Evolutionary conservation across 2,329 filamentous ascomycete species (phyloP), one percentile per base, ranked within the genome.

Genomic region (Colletotrichum sp.): DNA sequence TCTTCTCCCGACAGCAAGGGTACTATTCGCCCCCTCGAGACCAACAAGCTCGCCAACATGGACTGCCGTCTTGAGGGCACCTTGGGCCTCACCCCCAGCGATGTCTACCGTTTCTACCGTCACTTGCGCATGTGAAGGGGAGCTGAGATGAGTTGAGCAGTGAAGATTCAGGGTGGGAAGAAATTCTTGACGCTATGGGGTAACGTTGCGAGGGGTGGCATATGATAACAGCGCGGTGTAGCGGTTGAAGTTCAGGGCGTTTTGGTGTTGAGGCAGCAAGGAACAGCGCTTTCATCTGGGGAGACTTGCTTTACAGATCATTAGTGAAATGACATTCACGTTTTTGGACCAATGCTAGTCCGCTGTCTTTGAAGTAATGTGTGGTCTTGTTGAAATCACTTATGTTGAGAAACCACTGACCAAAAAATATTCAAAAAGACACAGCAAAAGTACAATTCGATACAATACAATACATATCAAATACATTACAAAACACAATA

Each of bases 21-120:
- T 25, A 22, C 59, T 7, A 59, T 77, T 29, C 71, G 77, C 29
- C 75, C 77, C 11, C 75, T 78, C 4, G 75, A 78, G 55, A 67
- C 75, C 19, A 76, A 69, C 69, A 71, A 71, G 61, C 44, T 78
- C 27, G 55, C 52, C 49, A 78, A 78, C 64, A 74, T 78, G 63
- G 30, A 68, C 27, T 67, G 72, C 80, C 81, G 78, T 78, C 71
- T 62, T 78, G 76, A 69, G 55, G 68, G 69, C 39, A 11, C 13
- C 9, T 22, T 57, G 19, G 70, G 59, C 34, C 34, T 76, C n/a
- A 49, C 57, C 9, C 74, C 74, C 13, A 55, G 44, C 22, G 59
- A 49, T 2, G 25, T 74, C 39, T 73, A 76, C 64, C 22, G 34
- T 15, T 62, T 72, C 57, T 68, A 63, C 44, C 36, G 64, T 22